phyloP scores from a whole-genome alignment of 164 flowering plant genomes.

The Macadamia integrifolia region DNA sequence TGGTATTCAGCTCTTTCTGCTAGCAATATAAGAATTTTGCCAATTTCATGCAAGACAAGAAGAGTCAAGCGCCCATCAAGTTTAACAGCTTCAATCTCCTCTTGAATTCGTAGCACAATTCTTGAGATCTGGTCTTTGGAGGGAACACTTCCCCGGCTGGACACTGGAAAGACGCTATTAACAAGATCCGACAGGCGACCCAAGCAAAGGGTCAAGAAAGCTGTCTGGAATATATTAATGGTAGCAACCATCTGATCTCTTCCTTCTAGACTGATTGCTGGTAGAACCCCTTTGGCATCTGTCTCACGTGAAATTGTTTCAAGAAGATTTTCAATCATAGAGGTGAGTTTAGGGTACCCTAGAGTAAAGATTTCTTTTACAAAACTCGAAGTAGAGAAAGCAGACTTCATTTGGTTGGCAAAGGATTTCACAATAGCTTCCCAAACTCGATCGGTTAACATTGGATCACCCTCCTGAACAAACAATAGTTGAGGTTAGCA shows the following conservation, averaged over 20 bases:
- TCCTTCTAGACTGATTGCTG: conserved; percentile 70
- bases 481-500: conserved; percentile 12
- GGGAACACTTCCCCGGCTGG: conserved; percentile 79
- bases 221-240: conserved; percentile 75
- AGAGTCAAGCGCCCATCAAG: conserved; percentile 81
- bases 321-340: conserved; percentile 78
- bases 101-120: conserved; percentile 70
- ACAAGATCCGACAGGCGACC: conserved; percentile 83
- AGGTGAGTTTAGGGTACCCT: conserved; percentile 84
- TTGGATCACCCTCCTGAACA: conserved; percentile 75
- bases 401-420: conserved; percentile 86
- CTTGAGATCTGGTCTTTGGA: conserved; percentile 86
- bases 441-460: conserved; percentile 90
- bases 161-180: conserved; percentile 70
- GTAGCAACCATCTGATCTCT: conserved; percentile 76
- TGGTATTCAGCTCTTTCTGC: conserved; percentile 91
- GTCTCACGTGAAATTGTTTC: conserved; percentile 90
- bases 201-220: conserved; percentile 73
- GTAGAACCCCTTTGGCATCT: conserved; percentile 88
- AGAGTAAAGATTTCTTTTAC: conserved; percentile 80
- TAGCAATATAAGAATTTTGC: conserved; percentile 67
- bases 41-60: conserved; percentile 76
- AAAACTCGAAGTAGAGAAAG: conserved; percentile 91
- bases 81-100: conserved; percentile 93
- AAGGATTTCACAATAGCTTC: conserved; percentile 89